These are phyloP conservation scores for Yarrowia sp. DNA, from an alignment of 805 yeast species.

Conservation along the genomic window DNA sequence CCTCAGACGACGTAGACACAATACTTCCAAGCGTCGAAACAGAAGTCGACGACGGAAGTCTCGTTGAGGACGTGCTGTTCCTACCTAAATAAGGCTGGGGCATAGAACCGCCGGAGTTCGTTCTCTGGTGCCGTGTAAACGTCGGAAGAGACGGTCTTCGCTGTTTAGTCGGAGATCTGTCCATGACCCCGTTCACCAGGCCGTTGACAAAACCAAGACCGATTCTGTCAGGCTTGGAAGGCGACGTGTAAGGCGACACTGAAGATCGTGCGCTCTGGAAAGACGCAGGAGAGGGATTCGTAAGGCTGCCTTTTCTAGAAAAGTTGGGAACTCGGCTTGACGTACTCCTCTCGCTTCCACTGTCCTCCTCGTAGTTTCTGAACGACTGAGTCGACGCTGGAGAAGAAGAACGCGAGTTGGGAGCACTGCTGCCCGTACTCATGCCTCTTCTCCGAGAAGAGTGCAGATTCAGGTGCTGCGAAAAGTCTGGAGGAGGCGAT, in stretches of 20 bases:
- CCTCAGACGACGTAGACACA: constrained; percentile 6
- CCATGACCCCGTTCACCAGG: constrained; percentile 2
- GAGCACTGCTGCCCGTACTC: constrained; percentile 1
- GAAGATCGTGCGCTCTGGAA: constrained; percentile 1
- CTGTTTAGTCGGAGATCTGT: constrained; percentile 1
- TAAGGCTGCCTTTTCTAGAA: background rate
- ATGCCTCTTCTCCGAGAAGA: constrained; percentile 4
- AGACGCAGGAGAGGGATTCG: constrained; percentile 1
- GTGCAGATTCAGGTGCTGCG: constrained; percentile 3
- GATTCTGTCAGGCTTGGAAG: constrained; percentile 5
- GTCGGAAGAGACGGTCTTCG: constrained; percentile 5
- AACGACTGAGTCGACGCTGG: constrained; percentile 1
- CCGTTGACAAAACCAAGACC: constrained; percentile 19
- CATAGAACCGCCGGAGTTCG: constrained; percentile 8
- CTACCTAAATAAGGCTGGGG: constrained; percentile 7
- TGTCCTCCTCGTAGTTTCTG: constrained; percentile 5
- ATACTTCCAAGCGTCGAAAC: constrained; percentile 3
- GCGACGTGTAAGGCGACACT: constrained; percentile 4
- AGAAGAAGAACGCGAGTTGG: constrained; percentile 16
- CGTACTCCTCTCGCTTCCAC: background rate
- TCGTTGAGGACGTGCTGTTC: background rate
- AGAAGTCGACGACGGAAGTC: background rate
- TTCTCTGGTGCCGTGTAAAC: constrained; percentile 5
- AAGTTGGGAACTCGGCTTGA: constrained; percentile 7
- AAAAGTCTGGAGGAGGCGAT: constrained; percentile 11